Evolutionary conservation across 225 moss, liverwort and hornwort species (phyloP), one percentile per base, ranked within the genome.

Genomic region (Pleurozium schreberi): DNA sequence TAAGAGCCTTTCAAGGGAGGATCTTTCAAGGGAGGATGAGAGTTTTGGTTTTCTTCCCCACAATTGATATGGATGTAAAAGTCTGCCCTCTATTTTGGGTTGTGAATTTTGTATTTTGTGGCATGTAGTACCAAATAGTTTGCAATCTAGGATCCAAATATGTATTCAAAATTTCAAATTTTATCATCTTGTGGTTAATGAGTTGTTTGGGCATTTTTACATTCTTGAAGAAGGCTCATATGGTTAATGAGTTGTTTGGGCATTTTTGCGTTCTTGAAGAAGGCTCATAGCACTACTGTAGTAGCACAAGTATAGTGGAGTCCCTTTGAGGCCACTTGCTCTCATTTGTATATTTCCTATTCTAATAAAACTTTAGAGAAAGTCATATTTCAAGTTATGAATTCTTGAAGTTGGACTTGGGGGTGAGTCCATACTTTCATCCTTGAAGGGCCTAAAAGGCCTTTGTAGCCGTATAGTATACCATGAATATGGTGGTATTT

Each of bases 331-430:
- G 5, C 8, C 5, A 75, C 12, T 75, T 21, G 1, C 20, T 50
- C 6, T 34, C 3, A 0, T 2, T 34, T 19, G 20, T 12, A 10
- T 28, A 10, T 43, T 16, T 1, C 1, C 0, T 43, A 73, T 28
- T 45, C 13, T 28, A 73, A 73, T 49, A 19, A 4, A 18, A 75
- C 47, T 31, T 47, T 47, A 18, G 0, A 30, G 1, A 30, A 47
- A 30, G 30, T 30, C 11, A 18, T 47, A 47, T 74, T 74, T 45
- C 33, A 30, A 33, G 17, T 17, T 18, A 65, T 65, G 65, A 65
- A 65, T 18, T 9, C 18, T 34, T 34, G 9, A 65, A 18, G 34
- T 65, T 65, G 9, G 34, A 65, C 2, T 34, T 65, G 0, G 34
- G 1, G 18, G 34, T 65, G 65, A 64, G 33, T 64, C 3, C 8